Base-by-base conservation (phyloP, 176 grass and related monocot genomes). In the Hyparrhenia diplandra region DNA sequence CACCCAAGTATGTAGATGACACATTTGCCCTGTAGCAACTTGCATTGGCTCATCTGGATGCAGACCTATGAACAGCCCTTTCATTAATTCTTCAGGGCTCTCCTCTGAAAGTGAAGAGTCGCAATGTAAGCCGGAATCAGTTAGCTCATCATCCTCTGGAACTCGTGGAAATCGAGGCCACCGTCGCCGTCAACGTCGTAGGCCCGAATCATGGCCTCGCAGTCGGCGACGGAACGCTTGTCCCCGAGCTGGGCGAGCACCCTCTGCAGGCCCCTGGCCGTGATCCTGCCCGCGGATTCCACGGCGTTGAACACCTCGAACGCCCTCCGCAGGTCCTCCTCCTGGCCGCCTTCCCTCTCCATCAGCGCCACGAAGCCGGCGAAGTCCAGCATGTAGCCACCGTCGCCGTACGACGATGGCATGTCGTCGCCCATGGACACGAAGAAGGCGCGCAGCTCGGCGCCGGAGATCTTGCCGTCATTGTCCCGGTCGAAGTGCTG, bases 171-270 rank as follows among this genome's bases (percentile, higher is more conserved):
- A 68, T 98, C 90, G 62, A 98, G 90, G 25, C 93, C 92, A 8
- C 95, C 95, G 9, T 94, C 90, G 41, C 95, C 95, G 45, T 98
- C 88, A 18, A 98, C 88, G 83, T 94, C 95, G 75, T 93, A 98
- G 16, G 90, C 88, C 27, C 88, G 64, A 8, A 98, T 94, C 95
- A 98, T 98, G 74, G 90, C 81, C 76, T 92, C 75, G 67, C 95
- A 98, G 10, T 94, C 88, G 1, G 90, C 79, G 35, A 98, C 68
- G 6, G 90, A 91, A 10, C 90, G 88, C 66, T 93, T 90, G 65
- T 98, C 92, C 5, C 95, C 95, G 10, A 98, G 90, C 81, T 85
- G 83, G 20, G 88, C 36, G 36, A 37, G 6, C 36, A 37, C 36
- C 36, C 36, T 37, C 36, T 37, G 36, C 36, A 37, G 6, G 36